Base-by-base conservation (phyloP, 352 stramenopile genomes). In the Phytophthora agathidicida region DNA sequence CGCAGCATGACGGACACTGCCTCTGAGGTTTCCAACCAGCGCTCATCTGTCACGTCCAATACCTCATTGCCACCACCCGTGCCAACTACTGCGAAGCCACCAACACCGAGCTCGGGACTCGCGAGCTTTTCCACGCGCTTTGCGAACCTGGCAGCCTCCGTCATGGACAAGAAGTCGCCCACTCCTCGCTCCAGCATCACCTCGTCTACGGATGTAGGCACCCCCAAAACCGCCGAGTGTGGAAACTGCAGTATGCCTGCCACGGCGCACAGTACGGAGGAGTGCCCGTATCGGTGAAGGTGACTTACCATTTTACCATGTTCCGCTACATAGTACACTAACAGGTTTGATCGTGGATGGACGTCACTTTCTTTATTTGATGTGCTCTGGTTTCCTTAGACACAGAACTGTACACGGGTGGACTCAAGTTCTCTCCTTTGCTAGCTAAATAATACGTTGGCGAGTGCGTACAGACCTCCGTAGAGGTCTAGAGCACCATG, bases 401-500 rank as follows among this genome's bases (percentile, higher is more conserved):
- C 49, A 23, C 59, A 65, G 52, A 56, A 45, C 59, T 49, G 39
- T 68, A 68, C 50, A 68, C 48, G 56, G 50, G 59, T 62, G 48
- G 43, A 65, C 46, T 69, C 60, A 68, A 28, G 24, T 48, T 58
- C 24, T 44, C 41, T 60, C 37, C 54, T 63, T 56, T 60, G 52
- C 45, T 60, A 60, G 65, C 65, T 74, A 74, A 74, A 74, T 74
- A 74, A 74, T 74, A 68, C 65, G 60, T 59, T 56, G 56, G 28
- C 36, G 23, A 55, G 39, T 62, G 46, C 38, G n/a, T 38, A 33
- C n/a, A n/a, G n/a, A n/a, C 19, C 32, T 42, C 39, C 35, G 19
- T 6, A 26, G n/a, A 37, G 44, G 35, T 50, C 53, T 86, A 93
- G 36, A 93, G 68, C 55, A 93, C 81, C 70, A 89, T 89, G 56